phyloP scores from a whole-genome alignment of 73 alveolate genomes.

The Paramecium caudatum region DNA sequence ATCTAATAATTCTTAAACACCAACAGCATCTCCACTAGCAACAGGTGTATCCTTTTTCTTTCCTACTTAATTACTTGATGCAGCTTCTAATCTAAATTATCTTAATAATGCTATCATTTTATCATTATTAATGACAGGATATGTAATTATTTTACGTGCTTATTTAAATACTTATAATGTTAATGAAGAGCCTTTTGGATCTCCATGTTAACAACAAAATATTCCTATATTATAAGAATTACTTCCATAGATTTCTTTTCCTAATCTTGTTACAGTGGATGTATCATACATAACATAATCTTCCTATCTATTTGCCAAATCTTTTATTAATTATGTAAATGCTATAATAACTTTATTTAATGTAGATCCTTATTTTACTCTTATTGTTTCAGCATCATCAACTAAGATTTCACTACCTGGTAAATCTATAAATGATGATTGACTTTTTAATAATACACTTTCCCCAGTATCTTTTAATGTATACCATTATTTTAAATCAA shows the following conservation, averaged over 20 bases:
- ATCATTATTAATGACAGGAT: slow-evolving; percentile 96
- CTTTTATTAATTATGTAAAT: slow-evolving; percentile 90
- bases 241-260: slow-evolving; percentile 97
- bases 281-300: slow-evolving; percentile 85
- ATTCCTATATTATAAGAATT: slow-evolving; percentile 95
- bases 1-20: slow-evolving; percentile 84
- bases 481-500: slow-evolving; percentile 92
- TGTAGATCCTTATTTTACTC: slow-evolving; percentile 93
- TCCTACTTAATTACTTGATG: slow-evolving; percentile 84
- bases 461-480: slow-evolving; percentile 82
- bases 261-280: slow-evolving; percentile 89
- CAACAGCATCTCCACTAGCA: slow-evolving; percentile 77
- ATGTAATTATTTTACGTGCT: slow-evolving; percentile 90
- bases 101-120: slow-evolving; percentile 94
- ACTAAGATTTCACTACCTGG: slow-evolving; percentile 97
- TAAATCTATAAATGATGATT: slow-evolving; percentile 90
- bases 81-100: slow-evolving; percentile 94
- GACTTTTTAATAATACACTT: slow-evolving; percentile 81
- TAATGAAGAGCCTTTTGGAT: slow-evolving; percentile 93
- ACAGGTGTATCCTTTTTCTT: slow-evolving; percentile 86
- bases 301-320: slow-evolving; percentile 87
- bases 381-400: slow-evolving; percentile 96
- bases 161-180: slow-evolving; percentile 93
- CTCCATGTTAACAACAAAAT: slow-evolving; percentile 95
- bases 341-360: slow-evolving; percentile 93